Evolutionary conservation across 345 rosid species (phyloP).

Genomic region (Heritiera fomes): DNA sequence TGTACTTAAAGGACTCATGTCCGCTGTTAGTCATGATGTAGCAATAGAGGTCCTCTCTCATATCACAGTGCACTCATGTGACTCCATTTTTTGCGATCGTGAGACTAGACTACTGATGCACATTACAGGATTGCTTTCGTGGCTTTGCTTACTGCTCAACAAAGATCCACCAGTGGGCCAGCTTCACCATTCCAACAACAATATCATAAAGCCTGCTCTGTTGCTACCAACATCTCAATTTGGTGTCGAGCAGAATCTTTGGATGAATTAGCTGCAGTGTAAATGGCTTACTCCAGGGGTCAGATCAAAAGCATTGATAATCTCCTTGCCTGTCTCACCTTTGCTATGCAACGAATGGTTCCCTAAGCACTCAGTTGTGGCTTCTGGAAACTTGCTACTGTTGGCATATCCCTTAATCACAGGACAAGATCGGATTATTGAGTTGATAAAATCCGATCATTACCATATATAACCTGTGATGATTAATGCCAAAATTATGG

Average conservation of each 20-base stretch:
- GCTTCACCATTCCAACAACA: conserved; percentile 82
- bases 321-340: too few species aligned
- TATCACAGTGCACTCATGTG: conserved; percentile 87
- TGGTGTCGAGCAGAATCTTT: conserved; percentile 85
- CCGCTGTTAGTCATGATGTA: conserved; percentile 84
- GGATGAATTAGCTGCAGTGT: conserved; percentile 23
- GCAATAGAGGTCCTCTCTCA: conserved; percentile 85
- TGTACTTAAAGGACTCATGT: conserved; percentile 94
- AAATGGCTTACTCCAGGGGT: too few species aligned
- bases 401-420: too few species aligned
- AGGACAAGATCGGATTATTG: too few species aligned
- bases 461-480: too few species aligned
- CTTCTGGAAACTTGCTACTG: too few species aligned
- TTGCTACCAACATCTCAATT: conserved; percentile 68
- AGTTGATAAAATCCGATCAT: too few species aligned
- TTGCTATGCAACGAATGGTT: too few species aligned
- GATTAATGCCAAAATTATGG: too few species aligned
- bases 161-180: conserved; percentile 60
- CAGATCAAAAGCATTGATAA: too few species aligned
- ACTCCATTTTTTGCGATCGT: conserved; percentile 85
- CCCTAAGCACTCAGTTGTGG: too few species aligned
- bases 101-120: conserved; percentile 98
- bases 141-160: conserved; percentile 93
- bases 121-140: conserved; percentile 88
- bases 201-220: conserved; percentile 84